Base-by-base conservation (phyloP, 2,329 filamentous ascomycete species). In the Aspergillus amoenus region DNA sequence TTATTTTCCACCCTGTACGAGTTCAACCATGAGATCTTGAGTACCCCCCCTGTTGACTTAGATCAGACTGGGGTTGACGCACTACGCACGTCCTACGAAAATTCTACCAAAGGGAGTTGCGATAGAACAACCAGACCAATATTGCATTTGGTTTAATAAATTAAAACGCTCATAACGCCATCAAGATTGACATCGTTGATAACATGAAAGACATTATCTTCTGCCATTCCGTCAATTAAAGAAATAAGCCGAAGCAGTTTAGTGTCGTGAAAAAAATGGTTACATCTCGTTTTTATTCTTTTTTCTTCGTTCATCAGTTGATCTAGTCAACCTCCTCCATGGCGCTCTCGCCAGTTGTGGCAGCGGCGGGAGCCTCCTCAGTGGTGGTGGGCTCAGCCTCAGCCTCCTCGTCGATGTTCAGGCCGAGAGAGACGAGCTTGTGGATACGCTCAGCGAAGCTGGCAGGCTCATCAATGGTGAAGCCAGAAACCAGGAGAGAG, bases 271-370 rank as follows among this genome's bases (percentile, higher is more conserved):
- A 58, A 57, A 57, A 60, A 49, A 50, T 41, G 49, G 34, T 52
- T 58, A 59, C 44, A 57, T 61, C 15, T 60, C 53, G 57, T 47
- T 47, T 40, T 41, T 54, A 55, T 43, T 50, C 53, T 42, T 48
- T 53, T 39, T 49, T 45, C 17, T 21, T 40, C 27, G 34, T 49
- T 63, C 57, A 61, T 22, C 56, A 59, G 37, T 52, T 58, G 52
- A 62, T 80, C 71, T 96, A 99, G 86, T 99, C 94, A 76, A 99
- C 94, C 87, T 99, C 94, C 88, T 99, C 94, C 94, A 99, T 99
- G 78, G 93, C 88, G 82, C 89, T 95, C 87, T 96, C 92, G 69
- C 88, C 89, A 65, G 88, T 81, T 57, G 82, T 82, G 69, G 84
- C 82, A 54, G 82, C 84, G 59, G 87, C 80, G 56, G 85, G 81